Evolutionary conservation across 306 rosid genomes (phyloP).

Genomic region (Cajanus cajan): DNA sequence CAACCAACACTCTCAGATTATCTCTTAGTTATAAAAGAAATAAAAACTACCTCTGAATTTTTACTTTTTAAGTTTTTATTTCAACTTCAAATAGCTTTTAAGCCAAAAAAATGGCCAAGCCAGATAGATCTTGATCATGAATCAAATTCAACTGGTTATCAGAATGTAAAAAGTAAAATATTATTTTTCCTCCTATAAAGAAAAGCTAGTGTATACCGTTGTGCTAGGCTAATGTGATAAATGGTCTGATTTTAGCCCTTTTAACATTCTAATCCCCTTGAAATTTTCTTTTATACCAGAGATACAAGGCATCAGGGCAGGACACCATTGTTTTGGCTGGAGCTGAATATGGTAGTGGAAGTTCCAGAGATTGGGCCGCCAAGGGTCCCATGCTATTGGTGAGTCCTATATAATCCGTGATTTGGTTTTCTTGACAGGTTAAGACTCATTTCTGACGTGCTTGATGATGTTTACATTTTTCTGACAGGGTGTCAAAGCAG

Average conservation of each 20-base stretch:
- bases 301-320: constrained; percentile 73
- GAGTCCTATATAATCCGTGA: constrained; percentile 35
- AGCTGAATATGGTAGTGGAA: constrained; percentile 99
- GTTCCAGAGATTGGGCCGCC: constrained; percentile 99
- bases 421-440: constrained; percentile 5
- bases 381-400: constrained; percentile 99
- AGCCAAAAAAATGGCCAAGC: background rate
- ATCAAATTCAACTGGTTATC: constrained; percentile 17
- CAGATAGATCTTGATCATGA: background rate
- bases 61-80: background rate
- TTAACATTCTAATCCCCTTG: constrained; percentile 25
- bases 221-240: background rate
- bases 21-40: background rate
- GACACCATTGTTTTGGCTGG: constrained; percentile 91
- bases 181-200: background rate
- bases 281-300: constrained; percentile 49
- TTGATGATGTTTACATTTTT: constrained; percentile 10
- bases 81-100: background rate
- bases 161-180: background rate
- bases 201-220: background rate
- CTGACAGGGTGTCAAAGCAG: constrained; percentile 97
- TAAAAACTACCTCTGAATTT: background rate
- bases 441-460: background rate
- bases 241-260: background rate
- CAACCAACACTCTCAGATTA: background rate